These are phyloP conservation scores for Macaranga tanarius DNA, from an alignment of 441 rosid genomes.

Conservation along the genomic window DNA sequence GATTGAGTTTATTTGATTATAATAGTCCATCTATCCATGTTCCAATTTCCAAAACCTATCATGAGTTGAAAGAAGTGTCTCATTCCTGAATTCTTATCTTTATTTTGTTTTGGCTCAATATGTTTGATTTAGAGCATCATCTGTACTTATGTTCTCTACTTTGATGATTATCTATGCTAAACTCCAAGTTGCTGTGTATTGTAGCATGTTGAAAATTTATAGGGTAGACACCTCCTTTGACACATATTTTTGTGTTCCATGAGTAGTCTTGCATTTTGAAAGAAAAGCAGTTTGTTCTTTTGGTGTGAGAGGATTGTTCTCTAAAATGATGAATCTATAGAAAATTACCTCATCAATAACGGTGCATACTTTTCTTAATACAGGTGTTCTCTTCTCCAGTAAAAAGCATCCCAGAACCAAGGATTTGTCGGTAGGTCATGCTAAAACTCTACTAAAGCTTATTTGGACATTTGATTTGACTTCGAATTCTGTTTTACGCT, in stretches of 20 bases:
- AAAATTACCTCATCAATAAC: neutral
- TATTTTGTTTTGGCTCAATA: neutral
- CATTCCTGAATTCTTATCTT: neutral
- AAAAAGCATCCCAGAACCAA: conserved; percentile 90
- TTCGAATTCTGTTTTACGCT: neutral
- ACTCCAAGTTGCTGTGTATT: neutral
- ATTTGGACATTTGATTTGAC: neutral
- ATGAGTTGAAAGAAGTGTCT: neutral
- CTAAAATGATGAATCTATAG: neutral
- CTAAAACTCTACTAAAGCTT: neutral
- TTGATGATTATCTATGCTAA: neutral
- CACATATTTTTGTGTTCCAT: neutral
- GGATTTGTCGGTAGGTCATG: conserved; percentile 71
- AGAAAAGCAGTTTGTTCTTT: neutral
- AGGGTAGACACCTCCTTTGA: neutral
- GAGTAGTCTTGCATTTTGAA: neutral
- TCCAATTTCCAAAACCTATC: neutral
- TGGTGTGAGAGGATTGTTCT: neutral
- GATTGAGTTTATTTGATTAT: neutral
- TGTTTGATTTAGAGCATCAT: neutral
- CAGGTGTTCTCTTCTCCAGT: conserved; percentile 87
- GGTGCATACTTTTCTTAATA: conserved; percentile 17
- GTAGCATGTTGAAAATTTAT: neutral
- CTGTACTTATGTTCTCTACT: neutral
- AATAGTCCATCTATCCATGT: neutral